Conservation (phyloP, 441 rosid species). For the Gossypium schwendimanii region DNA sequence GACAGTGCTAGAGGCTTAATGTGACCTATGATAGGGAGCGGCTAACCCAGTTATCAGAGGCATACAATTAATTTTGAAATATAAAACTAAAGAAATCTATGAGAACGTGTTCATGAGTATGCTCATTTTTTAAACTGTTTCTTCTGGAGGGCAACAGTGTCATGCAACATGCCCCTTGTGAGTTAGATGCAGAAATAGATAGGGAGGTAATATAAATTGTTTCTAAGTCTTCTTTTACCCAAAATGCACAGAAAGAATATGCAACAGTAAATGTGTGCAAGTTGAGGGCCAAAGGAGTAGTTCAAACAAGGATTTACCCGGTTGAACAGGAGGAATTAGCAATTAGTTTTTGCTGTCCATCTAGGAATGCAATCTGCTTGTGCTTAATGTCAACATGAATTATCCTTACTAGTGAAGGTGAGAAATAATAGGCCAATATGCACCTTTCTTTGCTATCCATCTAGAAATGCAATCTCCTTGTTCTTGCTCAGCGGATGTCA, state of each 20-base stretch:
- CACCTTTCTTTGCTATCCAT: not conserved
- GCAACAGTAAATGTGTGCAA: not conserved
- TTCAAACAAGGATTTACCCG: not conserved
- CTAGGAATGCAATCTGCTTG: not conserved
- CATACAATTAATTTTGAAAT: not conserved
- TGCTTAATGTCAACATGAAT: not conserved
- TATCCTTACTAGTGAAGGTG: slow-evolving; percentile 7
- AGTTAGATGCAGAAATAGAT: not conserved
- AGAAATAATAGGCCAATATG: not conserved
- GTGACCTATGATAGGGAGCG: not conserved
- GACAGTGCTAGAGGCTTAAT: not conserved
- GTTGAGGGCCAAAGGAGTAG: not conserved
- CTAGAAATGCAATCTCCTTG: not conserved
- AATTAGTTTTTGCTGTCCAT: not conserved
- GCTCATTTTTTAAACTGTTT: not conserved
- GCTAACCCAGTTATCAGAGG: not conserved
- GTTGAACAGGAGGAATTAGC: not conserved
- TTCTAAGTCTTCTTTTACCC: not conserved
- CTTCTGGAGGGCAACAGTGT: not conserved
- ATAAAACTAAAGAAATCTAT: not conserved
- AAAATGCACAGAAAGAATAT: not conserved
- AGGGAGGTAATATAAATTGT: not conserved
- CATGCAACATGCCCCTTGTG: not conserved
- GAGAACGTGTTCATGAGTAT: not conserved
- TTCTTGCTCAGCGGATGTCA: too few species aligned